A percentile compares a stretch with the other conserved stretches of the same genome.
Conservation (phyloP, 176 grass and related monocot species). For the Carex myosuroides region DNA sequence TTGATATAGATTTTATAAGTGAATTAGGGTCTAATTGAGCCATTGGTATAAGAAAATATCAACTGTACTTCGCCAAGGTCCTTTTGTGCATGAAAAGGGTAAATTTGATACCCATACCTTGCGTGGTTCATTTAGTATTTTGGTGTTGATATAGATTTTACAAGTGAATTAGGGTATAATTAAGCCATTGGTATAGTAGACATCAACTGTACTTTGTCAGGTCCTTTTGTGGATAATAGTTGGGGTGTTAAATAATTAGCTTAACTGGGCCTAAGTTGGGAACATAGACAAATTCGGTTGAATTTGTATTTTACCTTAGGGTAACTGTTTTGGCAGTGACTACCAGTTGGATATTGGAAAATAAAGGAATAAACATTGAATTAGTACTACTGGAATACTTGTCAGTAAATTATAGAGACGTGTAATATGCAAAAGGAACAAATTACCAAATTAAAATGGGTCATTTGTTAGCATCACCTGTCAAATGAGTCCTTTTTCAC, state of each 20-base stretch:
- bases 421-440: not conserved
- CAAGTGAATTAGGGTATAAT: not conserved
- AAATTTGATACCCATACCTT: not conserved
- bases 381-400: not conserved
- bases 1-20: not conserved
- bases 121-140: not conserved
- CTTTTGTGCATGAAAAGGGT: not conserved
- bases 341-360: not conserved
- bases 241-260: not conserved
- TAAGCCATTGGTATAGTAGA: not conserved
- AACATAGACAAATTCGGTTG: not conserved
- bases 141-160: not conserved
- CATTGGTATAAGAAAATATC: not conserved
- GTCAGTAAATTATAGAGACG: not conserved
- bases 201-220: not conserved
- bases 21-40: not conserved
- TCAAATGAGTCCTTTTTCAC: too few species aligned
- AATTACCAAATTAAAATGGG: not conserved
- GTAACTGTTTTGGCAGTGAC: not conserved
- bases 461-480: too few species aligned
- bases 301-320: not conserved
- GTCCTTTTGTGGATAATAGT: not conserved
- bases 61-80: not conserved
- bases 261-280: not conserved
- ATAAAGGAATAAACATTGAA: not conserved